phyloP scores from a whole-genome alignment of 1,139 yeast species.

The Debaryomyces robertsiae region DNA sequence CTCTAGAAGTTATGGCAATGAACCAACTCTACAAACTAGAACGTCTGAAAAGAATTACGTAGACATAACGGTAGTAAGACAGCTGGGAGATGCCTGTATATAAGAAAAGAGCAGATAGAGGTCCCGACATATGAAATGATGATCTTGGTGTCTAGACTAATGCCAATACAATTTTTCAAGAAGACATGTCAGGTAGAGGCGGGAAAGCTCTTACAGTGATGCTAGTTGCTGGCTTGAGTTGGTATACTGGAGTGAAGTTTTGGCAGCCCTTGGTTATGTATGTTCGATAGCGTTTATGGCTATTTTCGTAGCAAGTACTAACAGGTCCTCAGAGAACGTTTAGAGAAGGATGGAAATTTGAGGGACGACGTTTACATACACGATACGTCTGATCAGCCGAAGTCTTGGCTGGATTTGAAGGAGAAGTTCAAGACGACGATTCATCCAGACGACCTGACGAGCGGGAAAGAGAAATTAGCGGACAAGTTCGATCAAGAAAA shows the following conservation, averaged over 20 bases:
- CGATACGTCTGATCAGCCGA: slow-evolving; percentile 39
- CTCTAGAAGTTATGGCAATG: too few species aligned
- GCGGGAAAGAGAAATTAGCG: slow-evolving; percentile 57
- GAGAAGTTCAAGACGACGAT: slow-evolving; percentile 26
- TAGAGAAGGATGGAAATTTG: slow-evolving; percentile 67
- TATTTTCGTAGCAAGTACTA: slow-evolving; percentile 11
- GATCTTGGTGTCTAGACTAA: too few species aligned
- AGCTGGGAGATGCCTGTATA: too few species aligned
- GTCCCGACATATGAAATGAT: too few species aligned
- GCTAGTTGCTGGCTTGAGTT: slow-evolving; percentile 40
- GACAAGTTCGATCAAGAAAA: slow-evolving; percentile 4
- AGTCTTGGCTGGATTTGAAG: slow-evolving; percentile 42
- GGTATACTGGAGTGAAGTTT: slow-evolving; percentile 62
- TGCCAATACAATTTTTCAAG: too few species aligned
- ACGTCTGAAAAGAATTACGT: too few species aligned
- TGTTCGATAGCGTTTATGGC: slow-evolving; percentile 26
- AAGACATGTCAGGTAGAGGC: slow-evolving; percentile 28
- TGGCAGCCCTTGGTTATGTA: slow-evolving; percentile 75
- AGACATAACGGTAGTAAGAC: too few species aligned
- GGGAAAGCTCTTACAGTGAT: slow-evolving; percentile 28
- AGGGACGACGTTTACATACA: slow-evolving; percentile 60
- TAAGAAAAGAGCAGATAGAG: too few species aligned
- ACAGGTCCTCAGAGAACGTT: slow-evolving; percentile 53
- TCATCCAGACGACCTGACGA: slow-evolving; percentile 22
- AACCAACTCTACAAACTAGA: too few species aligned